phyloP scores from a whole-genome alignment of 2,329 filamentous ascomycete species.

The Cyphellophora europaea region DNA sequence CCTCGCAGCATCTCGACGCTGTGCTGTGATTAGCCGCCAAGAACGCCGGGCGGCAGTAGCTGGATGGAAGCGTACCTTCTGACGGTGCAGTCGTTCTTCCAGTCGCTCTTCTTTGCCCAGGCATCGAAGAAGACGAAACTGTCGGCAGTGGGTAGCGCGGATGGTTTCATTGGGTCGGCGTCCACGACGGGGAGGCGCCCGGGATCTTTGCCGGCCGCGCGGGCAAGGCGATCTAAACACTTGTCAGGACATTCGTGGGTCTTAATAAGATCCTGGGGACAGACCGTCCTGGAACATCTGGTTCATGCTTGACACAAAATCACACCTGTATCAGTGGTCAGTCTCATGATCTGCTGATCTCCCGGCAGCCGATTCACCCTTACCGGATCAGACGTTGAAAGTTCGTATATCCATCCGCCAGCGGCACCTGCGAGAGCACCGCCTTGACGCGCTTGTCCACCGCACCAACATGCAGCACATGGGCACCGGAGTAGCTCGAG shows the following conservation, averaged over 20 bases:
- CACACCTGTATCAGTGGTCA: neutral
- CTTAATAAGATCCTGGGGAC: too few relatives aligned
- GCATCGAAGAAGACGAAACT: constrained; percentile 25
- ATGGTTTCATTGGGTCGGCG: constrained; percentile 21
- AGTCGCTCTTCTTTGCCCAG: constrained; percentile 24
- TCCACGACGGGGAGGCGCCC: constrained; percentile 24
- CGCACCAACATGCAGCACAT: constrained; percentile 30
- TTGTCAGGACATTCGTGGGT: constrained; percentile 4
- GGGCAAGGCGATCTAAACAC: constrained; percentile 18
- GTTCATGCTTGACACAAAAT: neutral
- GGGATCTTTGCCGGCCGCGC: constrained; percentile 24
- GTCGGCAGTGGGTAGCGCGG: constrained; percentile 26
- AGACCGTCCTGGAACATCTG: too few relatives aligned
- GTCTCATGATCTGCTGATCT: too few relatives aligned
- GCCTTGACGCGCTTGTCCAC: constrained; percentile 31
- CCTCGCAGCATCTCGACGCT: constrained; percentile 13
- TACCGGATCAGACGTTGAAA: constrained; percentile 24
- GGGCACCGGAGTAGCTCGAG: constrained; percentile 29
- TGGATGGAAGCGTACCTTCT: constrained; percentile 16
- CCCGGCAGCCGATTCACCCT: too few relatives aligned
- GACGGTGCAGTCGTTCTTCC: constrained; percentile 32
- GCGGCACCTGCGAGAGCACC: constrained; percentile 29
- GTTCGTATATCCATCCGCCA: constrained; percentile 28
- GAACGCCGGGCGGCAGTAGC: constrained; percentile 8
- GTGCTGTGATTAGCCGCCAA: constrained; percentile 2